phyloP scores from a whole-genome alignment of 495 filamentous ascomycete species.

The Penicillium simplicissimum region DNA sequence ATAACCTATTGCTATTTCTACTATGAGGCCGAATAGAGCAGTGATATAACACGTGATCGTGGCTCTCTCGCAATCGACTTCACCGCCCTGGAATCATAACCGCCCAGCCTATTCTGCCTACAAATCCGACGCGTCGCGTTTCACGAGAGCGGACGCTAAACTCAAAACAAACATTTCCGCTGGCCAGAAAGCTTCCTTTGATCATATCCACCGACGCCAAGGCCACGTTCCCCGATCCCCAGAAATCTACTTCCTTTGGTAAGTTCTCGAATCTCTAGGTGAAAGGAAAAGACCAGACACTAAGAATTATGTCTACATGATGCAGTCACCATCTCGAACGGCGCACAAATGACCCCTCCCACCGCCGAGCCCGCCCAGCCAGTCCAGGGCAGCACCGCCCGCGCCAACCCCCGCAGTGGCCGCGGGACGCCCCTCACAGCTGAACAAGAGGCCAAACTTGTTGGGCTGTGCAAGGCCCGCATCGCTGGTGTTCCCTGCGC shows the following conservation, averaged over 20 bases:
- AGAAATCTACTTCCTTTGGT: neutral
- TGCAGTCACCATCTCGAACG: neutral
- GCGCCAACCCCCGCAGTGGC: neutral
- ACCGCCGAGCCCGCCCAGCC: neutral
- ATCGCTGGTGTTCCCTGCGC: neutral
- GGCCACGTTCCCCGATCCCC: neutral
- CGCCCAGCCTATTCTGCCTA: neutral
- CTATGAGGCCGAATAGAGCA: neutral
- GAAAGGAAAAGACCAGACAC: neutral
- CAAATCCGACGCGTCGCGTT: too few species aligned
- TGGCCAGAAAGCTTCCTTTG: neutral
- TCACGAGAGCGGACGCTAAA: neutral
- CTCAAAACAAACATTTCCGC: neutral
- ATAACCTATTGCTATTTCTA: too few species aligned
- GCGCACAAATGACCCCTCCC: neutral
- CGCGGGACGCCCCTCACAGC: slow-evolving; percentile 4
- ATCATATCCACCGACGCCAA: slow-evolving; percentile 5
- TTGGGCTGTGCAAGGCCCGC: neutral
- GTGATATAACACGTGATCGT: neutral
- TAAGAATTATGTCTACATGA: neutral
- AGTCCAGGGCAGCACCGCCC: neutral
- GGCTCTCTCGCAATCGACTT: too few species aligned
- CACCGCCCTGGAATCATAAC: neutral
- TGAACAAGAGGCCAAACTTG: neutral
- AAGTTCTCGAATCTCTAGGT: neutral